Base-by-base conservation (phyloP, 176 grass and related monocot species). In the Eragrostis nindensis region DNA sequence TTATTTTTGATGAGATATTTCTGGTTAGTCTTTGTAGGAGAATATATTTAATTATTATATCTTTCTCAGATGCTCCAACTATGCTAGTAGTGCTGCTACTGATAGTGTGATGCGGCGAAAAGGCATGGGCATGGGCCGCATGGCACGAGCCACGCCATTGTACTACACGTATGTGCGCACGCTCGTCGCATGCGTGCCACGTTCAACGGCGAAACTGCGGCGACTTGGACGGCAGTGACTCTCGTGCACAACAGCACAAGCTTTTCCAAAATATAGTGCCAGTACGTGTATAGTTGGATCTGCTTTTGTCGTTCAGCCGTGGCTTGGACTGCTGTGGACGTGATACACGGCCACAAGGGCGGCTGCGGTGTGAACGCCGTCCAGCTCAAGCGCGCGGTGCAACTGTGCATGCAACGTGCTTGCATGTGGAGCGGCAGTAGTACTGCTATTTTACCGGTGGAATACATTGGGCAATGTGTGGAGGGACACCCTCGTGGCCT, bases 121-220 rank as follows among this genome's bases (percentile, higher is more conserved):
- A 30, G 18, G 24, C 17, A 22, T 2, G 44, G 64, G 63, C 18
- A 59, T 52, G 55, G 42, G 62, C 25, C 25, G 63, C 18, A 59
- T 52, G 55, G 42, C 70, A 38, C 25, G 60, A 41, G 49, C 50
- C 6, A 26, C 12, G 38, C 44, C 32, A 8, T 13, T 16, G 60
- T 8, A 25, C 4, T 46, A 57, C 32, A 73, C 74, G 66, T 71
- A 82, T 13, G 50, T 2, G 0, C 36, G 30, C 50, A n/a, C 49
- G n/a, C 5, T 8, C 49, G 59, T 38, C 3, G 71, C 79, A 77
- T 72, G 79, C 47, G 73, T 7, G 73, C 86, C 79, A 83, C 80
- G 80, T 83, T 81, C 71, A 73, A 11, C 27, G 48, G 42, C 45
- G 39, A 17, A 6, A 22, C 47, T 60, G 66, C 73, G n/a, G 60